Evolutionary conservation across 2,329 filamentous ascomycete genomes (phyloP).

Genomic region (Trichoderma afroharzianum): DNA sequence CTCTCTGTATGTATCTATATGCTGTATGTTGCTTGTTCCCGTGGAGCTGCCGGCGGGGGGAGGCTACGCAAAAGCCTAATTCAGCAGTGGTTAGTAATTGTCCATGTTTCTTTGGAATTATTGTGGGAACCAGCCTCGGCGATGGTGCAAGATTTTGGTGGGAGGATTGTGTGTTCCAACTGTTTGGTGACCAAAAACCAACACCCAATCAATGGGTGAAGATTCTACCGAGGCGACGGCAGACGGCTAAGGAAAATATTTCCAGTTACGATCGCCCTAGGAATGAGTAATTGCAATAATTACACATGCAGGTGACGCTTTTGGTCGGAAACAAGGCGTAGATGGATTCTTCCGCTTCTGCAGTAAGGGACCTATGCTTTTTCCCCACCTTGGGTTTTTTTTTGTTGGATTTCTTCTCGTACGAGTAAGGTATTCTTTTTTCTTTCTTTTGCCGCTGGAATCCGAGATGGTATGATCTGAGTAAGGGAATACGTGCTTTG

Average conservation of each 20-base stretch:
- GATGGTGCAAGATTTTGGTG: not conserved
- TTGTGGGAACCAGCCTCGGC: not conserved
- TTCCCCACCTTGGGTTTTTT: not conserved
- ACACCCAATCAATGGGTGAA: no score
- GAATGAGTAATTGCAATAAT: not conserved
- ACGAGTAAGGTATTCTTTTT: not conserved
- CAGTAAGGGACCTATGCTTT: not conserved
- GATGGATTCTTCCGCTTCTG: not conserved
- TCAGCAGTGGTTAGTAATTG: not conserved
- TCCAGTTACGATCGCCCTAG: no score
- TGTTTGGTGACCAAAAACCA: not conserved
- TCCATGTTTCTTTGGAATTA: not conserved
- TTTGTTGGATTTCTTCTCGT: not conserved
- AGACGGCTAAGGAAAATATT: no score
- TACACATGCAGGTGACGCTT: not conserved
- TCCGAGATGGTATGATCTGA: not conserved
- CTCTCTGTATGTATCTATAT: not conserved
- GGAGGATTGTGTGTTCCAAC: no score
- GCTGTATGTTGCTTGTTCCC: not conserved
- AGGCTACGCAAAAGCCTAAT: not conserved
- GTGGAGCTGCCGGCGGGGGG: not conserved
- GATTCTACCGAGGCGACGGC: no score
- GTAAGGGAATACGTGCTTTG: not conserved
- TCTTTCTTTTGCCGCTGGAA: not conserved
- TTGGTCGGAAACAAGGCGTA: not conserved